Base-by-base conservation (phyloP, 2,329 filamentous ascomycete genomes). In the Xylaria sp. region DNA sequence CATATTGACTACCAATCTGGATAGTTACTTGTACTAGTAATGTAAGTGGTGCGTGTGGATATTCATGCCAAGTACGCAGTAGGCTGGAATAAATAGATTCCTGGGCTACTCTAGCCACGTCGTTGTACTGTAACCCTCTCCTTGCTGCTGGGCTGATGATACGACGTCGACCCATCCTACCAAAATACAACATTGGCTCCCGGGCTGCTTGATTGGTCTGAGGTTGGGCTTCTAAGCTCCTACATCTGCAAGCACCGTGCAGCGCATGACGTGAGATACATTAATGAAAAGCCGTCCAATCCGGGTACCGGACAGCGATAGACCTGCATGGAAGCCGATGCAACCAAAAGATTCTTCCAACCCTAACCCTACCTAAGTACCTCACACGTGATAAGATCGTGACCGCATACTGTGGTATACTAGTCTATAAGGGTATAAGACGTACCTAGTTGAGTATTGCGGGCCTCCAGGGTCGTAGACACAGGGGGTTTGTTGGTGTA, bases 221-320 rank as follows among this genome's bases (percentile, higher is more conserved):
- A 23, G 20, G 46, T 12, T 9, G 12, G 5, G 20, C 9, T 23
- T 25, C 9, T 49, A 23, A 20, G 46, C 46, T 49, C 3, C 46
- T 20, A 18, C 46, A 49, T 23, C 46, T 23, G 46, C 46, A 49
- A 49, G n/a, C 20, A 49, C 20, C 46, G 46, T 49, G 46, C 46
- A 49, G 46, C 23, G 46, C 46, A 49, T 49, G 46, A 49, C 20
- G 46, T 25, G 46, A 49, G 46, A 23, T 49, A 49, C 6, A 49
- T 49, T 49, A 23, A 12, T 25, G n/a, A 49, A 13, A 23, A 23
- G 46, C 46, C n/a, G 46, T 20, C 9, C 46, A 20, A 48, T 48
- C 46, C n/a, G 20, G 46, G 46, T 46, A 48, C 46, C 46, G 46
- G 46, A n/a, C n/a, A 23, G 46, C 46, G 46, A 48, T 10, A 10